Evolutionary conservation across 441 rosid species (phyloP), one percentile per base, ranked within the genome.

Genomic region (Pelargonium australe): DNA sequence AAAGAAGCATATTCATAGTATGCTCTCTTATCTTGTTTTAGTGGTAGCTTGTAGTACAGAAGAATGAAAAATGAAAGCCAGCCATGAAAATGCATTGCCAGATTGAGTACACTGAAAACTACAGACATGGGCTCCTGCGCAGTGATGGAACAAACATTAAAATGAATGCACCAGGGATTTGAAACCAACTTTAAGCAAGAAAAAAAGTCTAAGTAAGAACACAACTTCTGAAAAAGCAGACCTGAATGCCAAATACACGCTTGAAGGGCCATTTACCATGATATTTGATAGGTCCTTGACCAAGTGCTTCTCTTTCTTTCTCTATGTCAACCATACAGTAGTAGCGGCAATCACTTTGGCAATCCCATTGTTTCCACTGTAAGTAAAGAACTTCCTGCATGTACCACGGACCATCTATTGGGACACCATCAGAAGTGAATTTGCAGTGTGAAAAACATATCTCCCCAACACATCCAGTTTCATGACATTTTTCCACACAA

Each of bases 251-350:
- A 64, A 83, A 85, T 14, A 84, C 88, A 76, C 90, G 91, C 73
- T 79, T 79, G 80, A 94, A 91, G 60, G 99, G 96, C 98, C 98
- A 93, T 85, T 89, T 93, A 58, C 98, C 97, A 71, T 91, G 95
- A 83, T 91, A 91, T 79, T 91, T 93, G 63, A 89, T 77, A 6
- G 98, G 95, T 73, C 51, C 70, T 55, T 77, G 66, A 70, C 94
- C 91, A 13, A 76, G 74, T 62, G 72, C 64, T 77, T 78, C 87
- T 58, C 91, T 87, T 77, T 89, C 88, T 73, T 76, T 78, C 80
- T 89, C 97, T 84, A 87, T 83, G 61, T 82, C 77, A 77, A 88
- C 75, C 96, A 88, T 94, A 75, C 99, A 94, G 37, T 83, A 78
- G 75, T 89, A 91, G 34, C 87, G 92, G 55, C 99, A 91, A 79